These are phyloP conservation scores for Dictyostelium firmibasis DNA, from an alignment of 78 protist genomes.

Conservation along the genomic window DNA sequence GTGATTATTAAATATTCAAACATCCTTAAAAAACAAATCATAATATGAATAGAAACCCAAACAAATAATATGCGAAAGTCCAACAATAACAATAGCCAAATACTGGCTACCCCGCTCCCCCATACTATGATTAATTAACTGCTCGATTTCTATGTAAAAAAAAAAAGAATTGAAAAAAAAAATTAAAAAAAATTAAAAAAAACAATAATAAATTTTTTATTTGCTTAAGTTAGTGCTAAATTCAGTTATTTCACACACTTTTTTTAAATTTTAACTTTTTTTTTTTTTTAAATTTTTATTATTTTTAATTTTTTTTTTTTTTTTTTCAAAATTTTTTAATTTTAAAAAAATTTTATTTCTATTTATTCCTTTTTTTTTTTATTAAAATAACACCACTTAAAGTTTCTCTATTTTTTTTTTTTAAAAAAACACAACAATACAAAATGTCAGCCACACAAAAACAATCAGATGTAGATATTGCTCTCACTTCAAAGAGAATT, in stretches of 20 bases:
- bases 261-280: too few species aligned
- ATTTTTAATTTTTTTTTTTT: neutral
- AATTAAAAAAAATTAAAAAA: too few species aligned
- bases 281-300: neutral
- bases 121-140: too few species aligned
- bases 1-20: too few species aligned
- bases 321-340: neutral
- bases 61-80: too few species aligned
- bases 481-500: conserved; percentile 16
- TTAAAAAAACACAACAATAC: neutral
- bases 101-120: too few species aligned
- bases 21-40: too few species aligned
- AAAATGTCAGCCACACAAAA: neutral
- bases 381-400: neutral
- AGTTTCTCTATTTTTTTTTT: neutral
- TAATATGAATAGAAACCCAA: too few species aligned
- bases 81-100: too few species aligned
- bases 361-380: neutral
- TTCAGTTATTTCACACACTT: too few species aligned
- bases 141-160: neutral
- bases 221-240: too few species aligned
- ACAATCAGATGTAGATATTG: conserved; percentile 17
- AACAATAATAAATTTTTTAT: neutral
- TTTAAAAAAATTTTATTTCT: neutral
- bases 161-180: too few species aligned